These are phyloP conservation scores for Hymenoscyphus fraxineus DNA, from an alignment of 2,329 filamentous ascomycete genomes.

Conservation along the genomic window DNA sequence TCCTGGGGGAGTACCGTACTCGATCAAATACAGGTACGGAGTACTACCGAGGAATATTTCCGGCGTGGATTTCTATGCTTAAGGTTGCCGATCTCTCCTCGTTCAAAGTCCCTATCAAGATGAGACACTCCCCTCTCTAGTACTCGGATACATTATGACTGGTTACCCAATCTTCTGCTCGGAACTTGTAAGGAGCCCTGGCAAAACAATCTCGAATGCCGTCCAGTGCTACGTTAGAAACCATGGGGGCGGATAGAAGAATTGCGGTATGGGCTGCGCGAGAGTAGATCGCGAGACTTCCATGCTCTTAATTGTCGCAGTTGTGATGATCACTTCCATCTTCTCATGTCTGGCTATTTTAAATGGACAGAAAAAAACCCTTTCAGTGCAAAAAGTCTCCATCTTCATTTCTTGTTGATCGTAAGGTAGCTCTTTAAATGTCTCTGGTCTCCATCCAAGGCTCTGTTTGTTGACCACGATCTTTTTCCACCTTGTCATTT, in stretches of 20 bases:
- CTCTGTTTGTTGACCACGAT: background rate
- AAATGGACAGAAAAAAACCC: background rate
- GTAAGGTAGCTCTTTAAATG: background rate
- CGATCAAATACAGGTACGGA: background rate
- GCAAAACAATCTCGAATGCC: background rate
- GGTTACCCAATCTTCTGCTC: background rate
- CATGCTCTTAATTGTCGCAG: background rate
- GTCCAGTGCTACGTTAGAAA: background rate
- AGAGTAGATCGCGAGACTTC: background rate
- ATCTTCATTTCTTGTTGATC: background rate
- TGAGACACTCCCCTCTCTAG: background rate
- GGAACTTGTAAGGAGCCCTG: background rate
- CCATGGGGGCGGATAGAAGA: background rate
- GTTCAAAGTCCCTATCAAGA: background rate
- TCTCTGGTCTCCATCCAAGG: background rate
- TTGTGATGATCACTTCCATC: background rate
- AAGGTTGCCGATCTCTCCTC: background rate
- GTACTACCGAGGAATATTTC: no score
- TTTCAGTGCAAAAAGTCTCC: background rate
- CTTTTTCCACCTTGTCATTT: background rate
- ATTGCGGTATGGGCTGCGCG: background rate
- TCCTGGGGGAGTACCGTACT: background rate
- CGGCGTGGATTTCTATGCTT: background rate
- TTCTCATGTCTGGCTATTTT: background rate
- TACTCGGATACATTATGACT: background rate